A percentile compares a stretch with the other conserved stretches of the same genome.
Conservation (phyloP, 148 eudicot genomes). For the Vaccinium corymbosum region DNA sequence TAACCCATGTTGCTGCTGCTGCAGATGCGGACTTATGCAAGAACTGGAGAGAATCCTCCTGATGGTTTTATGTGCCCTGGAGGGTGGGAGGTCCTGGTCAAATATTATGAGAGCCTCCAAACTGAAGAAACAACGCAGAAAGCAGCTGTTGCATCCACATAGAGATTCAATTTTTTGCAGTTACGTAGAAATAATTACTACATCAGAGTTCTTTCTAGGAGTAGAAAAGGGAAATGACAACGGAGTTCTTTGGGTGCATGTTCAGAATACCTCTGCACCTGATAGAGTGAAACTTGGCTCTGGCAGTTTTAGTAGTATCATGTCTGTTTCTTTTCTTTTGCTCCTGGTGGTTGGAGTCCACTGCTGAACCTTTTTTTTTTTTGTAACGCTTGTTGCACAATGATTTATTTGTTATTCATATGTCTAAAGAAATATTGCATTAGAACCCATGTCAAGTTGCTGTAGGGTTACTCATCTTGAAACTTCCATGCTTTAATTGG, state of each 20-base stretch:
- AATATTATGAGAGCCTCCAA: slow-evolving; percentile 27
- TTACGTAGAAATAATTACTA: background rate
- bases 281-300: background rate
- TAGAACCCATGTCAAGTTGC: background rate
- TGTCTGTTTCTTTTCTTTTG: slow-evolving; percentile 1
- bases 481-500: background rate
- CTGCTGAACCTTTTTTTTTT: background rate
- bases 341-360: background rate
- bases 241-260: background rate
- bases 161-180: slow-evolving; percentile 5
- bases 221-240: slow-evolving; percentile 5
- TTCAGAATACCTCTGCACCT: background rate
- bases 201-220: background rate
- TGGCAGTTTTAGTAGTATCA: slow-evolving; percentile 8
- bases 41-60: slow-evolving; percentile 66
- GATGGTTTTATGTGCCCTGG: slow-evolving; percentile 70
- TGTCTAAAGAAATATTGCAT: background rate
- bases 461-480: background rate
- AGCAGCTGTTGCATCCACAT: slow-evolving; percentile 34
- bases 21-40: slow-evolving; percentile 91
- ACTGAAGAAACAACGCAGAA: slow-evolving; percentile 45
- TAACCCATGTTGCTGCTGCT: slow-evolving; percentile 27
- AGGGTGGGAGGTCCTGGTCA: slow-evolving; percentile 8
- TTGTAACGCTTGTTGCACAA: background rate
- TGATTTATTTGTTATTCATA: background rate